Evolutionary conservation across 2,329 filamentous ascomycete genomes (phyloP).

Genomic region (Diaporthe sp.): DNA sequence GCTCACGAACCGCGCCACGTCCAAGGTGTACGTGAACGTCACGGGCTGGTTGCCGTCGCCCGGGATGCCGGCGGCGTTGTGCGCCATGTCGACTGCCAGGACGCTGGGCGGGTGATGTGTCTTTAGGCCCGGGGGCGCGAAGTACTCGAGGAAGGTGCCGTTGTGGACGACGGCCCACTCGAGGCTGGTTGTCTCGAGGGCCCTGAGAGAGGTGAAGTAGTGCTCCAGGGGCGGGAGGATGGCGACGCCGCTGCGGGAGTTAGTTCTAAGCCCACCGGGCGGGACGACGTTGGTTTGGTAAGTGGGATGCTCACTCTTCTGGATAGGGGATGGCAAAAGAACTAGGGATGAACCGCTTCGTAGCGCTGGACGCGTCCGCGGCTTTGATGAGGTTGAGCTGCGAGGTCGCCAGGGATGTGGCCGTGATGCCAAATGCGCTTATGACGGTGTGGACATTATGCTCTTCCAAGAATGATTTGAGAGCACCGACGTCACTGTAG

Average conservation of each 20-base stretch:
- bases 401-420: not conserved
- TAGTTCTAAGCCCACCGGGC: not conserved
- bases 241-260: not conserved
- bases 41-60: conserved; percentile 56
- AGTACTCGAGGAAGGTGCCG: conserved; percentile 60
- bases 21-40: conserved; percentile 59
- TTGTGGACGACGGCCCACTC: conserved; percentile 51
- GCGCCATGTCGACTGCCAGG: conserved; percentile 55
- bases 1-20: conserved; percentile 59
- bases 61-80: conserved; percentile 58
- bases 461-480: not conserved
- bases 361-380: not conserved
- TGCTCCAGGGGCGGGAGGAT: conserved; percentile 1
- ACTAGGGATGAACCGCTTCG: conserved; percentile 1
- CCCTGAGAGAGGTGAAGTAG: conserved; percentile 3
- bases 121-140: conserved; percentile 48
- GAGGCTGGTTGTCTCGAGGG: conserved; percentile 45
- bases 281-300: not conserved
- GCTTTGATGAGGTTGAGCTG: not conserved
- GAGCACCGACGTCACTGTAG: not conserved
- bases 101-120: conserved; percentile 51
- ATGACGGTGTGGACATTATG: not conserved
- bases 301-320: not conserved
- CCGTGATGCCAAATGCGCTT: not conserved
- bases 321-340: conserved; percentile 2